phyloP scores from a whole-genome alignment of 805 yeast species.

The Pichia membranifaciens region DNA sequence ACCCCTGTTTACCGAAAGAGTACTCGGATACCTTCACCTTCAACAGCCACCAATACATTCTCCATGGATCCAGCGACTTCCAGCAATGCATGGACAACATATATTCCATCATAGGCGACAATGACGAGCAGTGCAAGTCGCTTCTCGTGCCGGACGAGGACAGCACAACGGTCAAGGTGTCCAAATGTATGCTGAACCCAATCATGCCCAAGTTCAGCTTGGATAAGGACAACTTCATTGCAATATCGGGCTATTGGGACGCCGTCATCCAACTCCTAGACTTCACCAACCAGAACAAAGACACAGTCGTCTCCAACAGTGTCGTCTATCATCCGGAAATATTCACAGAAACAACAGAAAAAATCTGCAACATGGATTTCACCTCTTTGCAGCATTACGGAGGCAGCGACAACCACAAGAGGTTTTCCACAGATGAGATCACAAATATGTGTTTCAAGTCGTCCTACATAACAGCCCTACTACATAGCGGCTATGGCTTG shows the following conservation, averaged over 20 bases:
- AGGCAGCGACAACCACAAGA: constrained; percentile 9
- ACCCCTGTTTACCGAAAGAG: constrained; percentile 56
- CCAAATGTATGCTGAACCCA: constrained; percentile 48
- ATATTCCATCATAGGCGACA: constrained; percentile 21
- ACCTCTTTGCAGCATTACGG: constrained; percentile 12
- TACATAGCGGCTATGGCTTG: constrained; percentile 58
- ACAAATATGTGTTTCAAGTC: constrained; percentile 57
- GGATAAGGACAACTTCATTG: constrained; percentile 50
- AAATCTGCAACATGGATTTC: constrained; percentile 42
- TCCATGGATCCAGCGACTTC: constrained; percentile 51
- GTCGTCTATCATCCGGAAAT: constrained; percentile 40
- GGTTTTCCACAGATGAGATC: constrained; percentile 38
- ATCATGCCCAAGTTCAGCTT: constrained; percentile 43
- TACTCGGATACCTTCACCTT: constrained; percentile 21
- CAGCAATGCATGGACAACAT: constrained; percentile 41
- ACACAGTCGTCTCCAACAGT: constrained; percentile 17
- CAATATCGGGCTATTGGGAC: constrained; percentile 67
- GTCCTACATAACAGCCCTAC: constrained; percentile 50
- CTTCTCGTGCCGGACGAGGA: background rate
- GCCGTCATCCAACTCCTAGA: constrained; percentile 44
- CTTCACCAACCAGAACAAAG: constrained; percentile 20
- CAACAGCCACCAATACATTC: constrained; percentile 16
- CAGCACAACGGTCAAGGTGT: constrained; percentile 23
- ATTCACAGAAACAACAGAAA: constrained; percentile 39
- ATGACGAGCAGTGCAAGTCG: constrained; percentile 18